Conservation (phyloP, 2,329 filamentous ascomycete genomes). For the Pseudocercospora fijiensis region DNA sequence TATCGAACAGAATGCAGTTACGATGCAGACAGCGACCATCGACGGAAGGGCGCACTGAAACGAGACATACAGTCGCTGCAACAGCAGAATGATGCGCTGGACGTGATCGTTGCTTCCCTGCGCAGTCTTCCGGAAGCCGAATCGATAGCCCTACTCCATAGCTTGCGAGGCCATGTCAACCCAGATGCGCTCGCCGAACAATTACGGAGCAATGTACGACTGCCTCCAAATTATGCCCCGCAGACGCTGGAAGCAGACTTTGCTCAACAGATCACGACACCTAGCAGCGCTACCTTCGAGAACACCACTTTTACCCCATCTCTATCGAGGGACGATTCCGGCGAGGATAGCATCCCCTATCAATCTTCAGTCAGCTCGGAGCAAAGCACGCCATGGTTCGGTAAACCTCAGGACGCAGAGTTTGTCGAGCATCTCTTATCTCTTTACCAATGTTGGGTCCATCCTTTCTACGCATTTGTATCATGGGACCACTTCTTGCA, state of each 20-base stretch:
- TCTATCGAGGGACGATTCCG: conserved; percentile 24
- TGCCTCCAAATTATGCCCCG: conserved; percentile 37
- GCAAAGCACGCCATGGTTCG: conserved; percentile 32
- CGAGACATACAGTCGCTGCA: conserved; percentile 42
- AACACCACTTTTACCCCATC: conserved; percentile 11
- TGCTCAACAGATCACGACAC: conserved; percentile 30
- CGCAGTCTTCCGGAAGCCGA: conserved; percentile 48
- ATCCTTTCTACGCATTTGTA: conserved; percentile 71
- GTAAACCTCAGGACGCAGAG: conserved; percentile 36
- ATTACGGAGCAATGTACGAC: conserved; percentile 41
- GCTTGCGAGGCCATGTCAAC: conserved; percentile 44
- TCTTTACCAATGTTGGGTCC: conserved; percentile 57
- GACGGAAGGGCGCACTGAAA: conserved; percentile 46
- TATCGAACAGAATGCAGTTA: conserved; percentile 53
- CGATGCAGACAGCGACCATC: conserved; percentile 50
- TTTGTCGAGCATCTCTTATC: conserved; percentile 40
- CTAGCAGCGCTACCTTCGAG: conserved; percentile 17
- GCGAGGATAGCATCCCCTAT: conserved; percentile 15
- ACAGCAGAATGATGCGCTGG: conserved; percentile 39
- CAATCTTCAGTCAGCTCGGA: conserved; percentile 12
- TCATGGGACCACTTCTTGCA: conserved; percentile 69
- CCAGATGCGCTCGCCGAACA: conserved; percentile 45
- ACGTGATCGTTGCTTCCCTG: conserved; percentile 47
- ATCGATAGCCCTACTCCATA: conserved; percentile 45
- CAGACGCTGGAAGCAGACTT: conserved; percentile 39